Conservation (phyloP, 2,329 filamentous ascomycete genomes). For the Claviceps cyperi region DNA sequence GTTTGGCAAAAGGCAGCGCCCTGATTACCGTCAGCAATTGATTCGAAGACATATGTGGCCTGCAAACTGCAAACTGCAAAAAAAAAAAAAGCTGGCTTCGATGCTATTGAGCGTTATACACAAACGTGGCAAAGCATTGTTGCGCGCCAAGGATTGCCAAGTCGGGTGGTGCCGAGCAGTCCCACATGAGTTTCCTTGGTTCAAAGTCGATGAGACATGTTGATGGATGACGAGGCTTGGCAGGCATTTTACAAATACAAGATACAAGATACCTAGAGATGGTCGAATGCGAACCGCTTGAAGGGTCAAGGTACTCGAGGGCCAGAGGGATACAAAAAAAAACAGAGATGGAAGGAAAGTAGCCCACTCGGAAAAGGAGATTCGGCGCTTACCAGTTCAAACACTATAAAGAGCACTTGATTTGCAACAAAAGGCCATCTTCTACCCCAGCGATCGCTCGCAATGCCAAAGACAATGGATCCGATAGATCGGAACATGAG, state of each 20-base stretch:
- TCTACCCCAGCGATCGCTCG: constrained; percentile 40
- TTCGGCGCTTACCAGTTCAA: constrained; percentile 47
- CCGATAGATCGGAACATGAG: constrained; percentile 46
- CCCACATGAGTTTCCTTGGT: not conserved
- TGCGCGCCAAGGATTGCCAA: constrained; percentile 3
- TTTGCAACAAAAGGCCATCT: constrained; percentile 66
- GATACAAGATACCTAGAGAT: no score
- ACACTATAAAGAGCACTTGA: constrained; percentile 54
- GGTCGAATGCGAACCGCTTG: no score
- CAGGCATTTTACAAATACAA: not conserved
- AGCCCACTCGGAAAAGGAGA: no score
- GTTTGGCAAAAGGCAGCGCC: constrained; percentile 55
- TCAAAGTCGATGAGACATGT: not conserved
- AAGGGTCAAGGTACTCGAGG: no score
- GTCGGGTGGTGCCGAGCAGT: constrained; percentile 1
- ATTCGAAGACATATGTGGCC: not conserved
- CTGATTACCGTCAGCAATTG: constrained; percentile 14
- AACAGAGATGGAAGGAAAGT: no score
- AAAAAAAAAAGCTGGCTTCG: not conserved
- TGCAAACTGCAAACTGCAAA: no score
- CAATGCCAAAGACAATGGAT: constrained; percentile 38
- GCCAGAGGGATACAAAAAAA: not conserved
- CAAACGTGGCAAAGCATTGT: not conserved
- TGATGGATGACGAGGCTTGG: not conserved
- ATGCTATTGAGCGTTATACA: not conserved